These are phyloP conservation scores for Zygosaccharomyces lentus DNA, from an alignment of 805 yeast genomes.

Conservation along the genomic window DNA sequence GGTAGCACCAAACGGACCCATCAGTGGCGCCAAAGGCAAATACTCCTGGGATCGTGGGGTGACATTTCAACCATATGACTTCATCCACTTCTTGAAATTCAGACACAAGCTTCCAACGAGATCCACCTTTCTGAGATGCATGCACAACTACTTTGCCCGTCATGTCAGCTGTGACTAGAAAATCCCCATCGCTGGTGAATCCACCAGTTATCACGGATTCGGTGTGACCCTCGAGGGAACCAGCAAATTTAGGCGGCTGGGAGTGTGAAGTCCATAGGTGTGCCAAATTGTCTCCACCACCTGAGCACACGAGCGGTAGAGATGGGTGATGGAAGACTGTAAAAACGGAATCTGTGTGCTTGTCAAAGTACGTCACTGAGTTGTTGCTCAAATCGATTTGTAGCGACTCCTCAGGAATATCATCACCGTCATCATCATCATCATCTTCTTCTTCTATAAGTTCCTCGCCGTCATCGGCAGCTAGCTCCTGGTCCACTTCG, in stretches of 20 bases:
- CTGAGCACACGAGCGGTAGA: slow-evolving; percentile 81
- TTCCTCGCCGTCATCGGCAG: slow-evolving; percentile 35
- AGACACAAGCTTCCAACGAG: slow-evolving; percentile 69
- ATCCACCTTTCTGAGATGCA: slow-evolving; percentile 69
- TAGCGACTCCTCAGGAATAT: slow-evolving; percentile 45
- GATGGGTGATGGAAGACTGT: slow-evolving; percentile 78
- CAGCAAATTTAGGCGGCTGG: slow-evolving; percentile 75
- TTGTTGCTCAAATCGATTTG: slow-evolving; percentile 88
- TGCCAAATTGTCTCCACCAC: slow-evolving; percentile 92
- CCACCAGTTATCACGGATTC: slow-evolving; percentile 86
- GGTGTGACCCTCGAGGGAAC: slow-evolving; percentile 72
- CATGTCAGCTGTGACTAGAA: slow-evolving; percentile 90
- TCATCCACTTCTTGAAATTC: slow-evolving; percentile 86
- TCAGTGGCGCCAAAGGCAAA: slow-evolving; percentile 91
- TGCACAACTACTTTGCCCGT: slow-evolving; percentile 76
- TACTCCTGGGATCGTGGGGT: slow-evolving; percentile 64
- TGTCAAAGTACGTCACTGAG: slow-evolving; percentile 84
- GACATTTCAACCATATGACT: slow-evolving; percentile 75
- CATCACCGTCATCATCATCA: slow-evolving; percentile 30
- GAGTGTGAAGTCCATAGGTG: slow-evolving; percentile 90
- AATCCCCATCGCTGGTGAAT: slow-evolving; percentile 79
- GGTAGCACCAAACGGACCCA: slow-evolving; percentile 94
- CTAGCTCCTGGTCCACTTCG: slow-evolving; percentile 44
- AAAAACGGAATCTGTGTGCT: slow-evolving; percentile 83
- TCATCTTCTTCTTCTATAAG: slow-evolving; percentile 37